Base-by-base conservation (phyloP, 768 basidiomycete genomes). In the Strobilomyces confusus region DNA sequence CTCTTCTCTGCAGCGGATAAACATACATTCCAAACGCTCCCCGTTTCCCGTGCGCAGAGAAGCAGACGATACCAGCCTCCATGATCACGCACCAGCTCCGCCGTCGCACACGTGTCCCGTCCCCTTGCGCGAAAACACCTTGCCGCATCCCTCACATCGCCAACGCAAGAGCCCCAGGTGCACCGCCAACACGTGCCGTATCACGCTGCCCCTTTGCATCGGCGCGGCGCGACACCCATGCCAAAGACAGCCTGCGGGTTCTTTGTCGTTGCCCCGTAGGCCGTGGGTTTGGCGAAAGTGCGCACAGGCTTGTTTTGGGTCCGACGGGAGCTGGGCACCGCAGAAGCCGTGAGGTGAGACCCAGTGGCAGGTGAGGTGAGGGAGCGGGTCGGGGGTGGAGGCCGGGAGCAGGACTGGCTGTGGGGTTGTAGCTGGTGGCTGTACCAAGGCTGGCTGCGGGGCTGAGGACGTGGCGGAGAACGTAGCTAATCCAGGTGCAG, bases 201-300 rank as follows among this genome's bases (percentile, higher is more conserved):
- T 52, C 9, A 63, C 13, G 11, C 63, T 63, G 0, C 62, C 63
- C 8, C 60, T 57, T n/a, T 63, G 59, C 62, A 63, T 63, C 1
- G 54, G 63, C 1, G 52, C 47, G 7, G 60, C 59, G 2, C 22
- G 26, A 22, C 62, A 63, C 9, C 8, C 45, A 2, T 52, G 9
- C 62, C 62, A 63, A 1, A 19, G 32, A 14, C 62, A 63, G 5
- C 14, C 3, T 7, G 48, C 48, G 7, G 42, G 48, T 17, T 2
- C 59, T 25, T 51, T 63, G 23, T 63, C 62, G n/a, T 56, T 64
- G 0, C 62, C 62, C 3, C 62, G 52, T 25, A 63, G 9, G 14
- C 46, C n/a, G 19, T 63, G 62, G 3, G n/a, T 50, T 13, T 40
- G 17, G 3, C 62, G 59, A 44, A 64, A 51, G 37, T 63, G 62